phyloP scores from a whole-genome alignment of 768 basidiomycete species.

The Agrocybe pediades region DNA sequence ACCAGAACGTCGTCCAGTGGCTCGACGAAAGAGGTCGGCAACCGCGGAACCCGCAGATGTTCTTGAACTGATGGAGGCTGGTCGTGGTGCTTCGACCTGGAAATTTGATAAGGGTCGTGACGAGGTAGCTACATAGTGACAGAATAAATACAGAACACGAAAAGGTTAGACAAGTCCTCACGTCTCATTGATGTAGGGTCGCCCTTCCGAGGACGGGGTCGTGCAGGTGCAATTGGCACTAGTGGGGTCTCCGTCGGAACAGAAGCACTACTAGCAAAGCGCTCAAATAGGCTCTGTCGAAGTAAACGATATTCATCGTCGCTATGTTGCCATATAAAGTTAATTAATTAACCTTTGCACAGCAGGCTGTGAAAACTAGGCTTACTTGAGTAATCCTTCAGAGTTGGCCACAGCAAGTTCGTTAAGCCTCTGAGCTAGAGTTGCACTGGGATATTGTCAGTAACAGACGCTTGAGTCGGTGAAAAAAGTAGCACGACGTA shows the following conservation, averaged over 20 bases:
- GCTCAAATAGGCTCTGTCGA: conserved; percentile 83
- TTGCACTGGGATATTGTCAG: conserved; percentile 47
- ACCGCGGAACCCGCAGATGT: conserved; percentile 53
- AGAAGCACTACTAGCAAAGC: conserved; percentile 59
- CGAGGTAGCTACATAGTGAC: conserved; percentile 23
- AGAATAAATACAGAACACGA: background rate
- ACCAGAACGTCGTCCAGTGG: conserved; percentile 37
- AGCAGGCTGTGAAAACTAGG: conserved; percentile 1
- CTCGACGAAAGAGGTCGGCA: conserved; percentile 53
- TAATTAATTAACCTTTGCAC: conserved; percentile 1
- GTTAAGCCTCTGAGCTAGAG: conserved; percentile 78
- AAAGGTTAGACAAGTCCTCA: conserved; percentile 24
- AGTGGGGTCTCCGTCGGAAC: conserved; percentile 66
- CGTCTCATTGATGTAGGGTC: conserved; percentile 31
- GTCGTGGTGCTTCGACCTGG: conserved; percentile 39
- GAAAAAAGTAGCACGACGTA: conserved; percentile 26
- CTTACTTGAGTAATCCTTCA: conserved; percentile 76
- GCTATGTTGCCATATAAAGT: conserved; percentile 37
- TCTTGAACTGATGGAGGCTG: conserved; percentile 55
- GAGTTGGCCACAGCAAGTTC: conserved; percentile 81
- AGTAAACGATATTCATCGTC: conserved; percentile 86
- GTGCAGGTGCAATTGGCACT: conserved; percentile 53
- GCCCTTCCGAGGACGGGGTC: conserved; percentile 30
- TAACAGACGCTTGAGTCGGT: conserved; percentile 2
- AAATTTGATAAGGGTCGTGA: conserved; percentile 41